Evolutionary conservation across 208 protist species (phyloP).

Genomic region (Trichomonas gallinae): DNA sequence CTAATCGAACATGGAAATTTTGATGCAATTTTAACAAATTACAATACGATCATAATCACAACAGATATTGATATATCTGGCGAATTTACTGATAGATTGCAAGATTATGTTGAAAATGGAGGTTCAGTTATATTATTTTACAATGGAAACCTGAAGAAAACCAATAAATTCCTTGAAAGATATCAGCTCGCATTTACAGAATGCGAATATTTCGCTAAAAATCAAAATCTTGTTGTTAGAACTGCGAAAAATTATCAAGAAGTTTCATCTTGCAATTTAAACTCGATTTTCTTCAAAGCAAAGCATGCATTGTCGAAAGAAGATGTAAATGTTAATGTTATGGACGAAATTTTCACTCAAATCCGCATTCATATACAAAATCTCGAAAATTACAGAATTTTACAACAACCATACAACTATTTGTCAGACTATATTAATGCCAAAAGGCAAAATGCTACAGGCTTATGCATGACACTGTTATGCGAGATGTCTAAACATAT

Average conservation of each 20-base stretch:
- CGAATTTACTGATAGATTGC: not conserved
- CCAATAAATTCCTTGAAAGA: not conserved
- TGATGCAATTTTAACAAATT: not conserved
- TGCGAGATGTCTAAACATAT: not conserved
- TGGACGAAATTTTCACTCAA: not conserved
- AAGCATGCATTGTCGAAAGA: not conserved
- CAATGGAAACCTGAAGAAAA: not conserved
- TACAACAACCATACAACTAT: not conserved
- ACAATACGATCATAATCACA: not conserved
- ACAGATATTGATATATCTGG: not conserved
- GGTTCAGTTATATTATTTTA: not conserved
- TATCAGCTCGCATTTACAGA: not conserved
- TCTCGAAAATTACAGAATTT: not conserved
- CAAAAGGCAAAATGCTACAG: not conserved
- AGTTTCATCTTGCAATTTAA: not conserved
- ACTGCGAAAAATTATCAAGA: not conserved
- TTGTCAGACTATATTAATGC: not conserved
- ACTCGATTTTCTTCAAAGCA: not conserved
- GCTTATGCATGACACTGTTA: not conserved
- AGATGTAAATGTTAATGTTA: not conserved
- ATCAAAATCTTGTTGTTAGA: not conserved
- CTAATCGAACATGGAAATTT: not conserved
- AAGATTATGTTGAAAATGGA: not conserved
- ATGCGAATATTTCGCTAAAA: not conserved
- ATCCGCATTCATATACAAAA: not conserved